These are phyloP conservation scores for Leptodontidium sp. DNA, from an alignment of 2,329 filamentous ascomycete species.

Conservation along the genomic window DNA sequence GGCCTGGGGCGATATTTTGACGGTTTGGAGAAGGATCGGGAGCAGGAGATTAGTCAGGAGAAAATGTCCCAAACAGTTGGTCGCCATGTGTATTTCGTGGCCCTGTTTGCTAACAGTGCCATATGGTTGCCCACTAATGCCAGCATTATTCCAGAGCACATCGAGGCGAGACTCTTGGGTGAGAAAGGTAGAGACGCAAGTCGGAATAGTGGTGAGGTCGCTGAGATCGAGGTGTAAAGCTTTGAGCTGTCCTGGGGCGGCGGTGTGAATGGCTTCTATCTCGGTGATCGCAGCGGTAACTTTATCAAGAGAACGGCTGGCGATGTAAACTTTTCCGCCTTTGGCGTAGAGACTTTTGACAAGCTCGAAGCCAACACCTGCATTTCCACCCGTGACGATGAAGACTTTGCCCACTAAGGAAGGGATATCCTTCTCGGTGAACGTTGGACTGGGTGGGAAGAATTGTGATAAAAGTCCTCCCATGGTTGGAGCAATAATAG, in stretches of 20 bases:
- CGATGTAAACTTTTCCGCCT: slow-evolving; percentile 53
- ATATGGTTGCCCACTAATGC: slow-evolving; percentile 46
- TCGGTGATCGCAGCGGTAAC: slow-evolving; percentile 41
- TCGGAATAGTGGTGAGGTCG: slow-evolving; percentile 50
- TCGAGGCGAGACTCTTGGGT: slow-evolving; percentile 49
- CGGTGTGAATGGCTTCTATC: slow-evolving; percentile 48
- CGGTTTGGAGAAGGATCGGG: slow-evolving; percentile 30
- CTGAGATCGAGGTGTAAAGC: slow-evolving; percentile 50
- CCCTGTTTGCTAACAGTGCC: slow-evolving; percentile 44
- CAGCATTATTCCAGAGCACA: slow-evolving; percentile 52
- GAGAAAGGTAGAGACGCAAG: slow-evolving; percentile 47
- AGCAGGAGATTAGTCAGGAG: slow-evolving; percentile 49
- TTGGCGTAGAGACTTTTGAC: slow-evolving; percentile 50
- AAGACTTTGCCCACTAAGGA: slow-evolving; percentile 50
- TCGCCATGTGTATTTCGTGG: slow-evolving; percentile 48
- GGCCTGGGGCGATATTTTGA: slow-evolving; percentile 15
- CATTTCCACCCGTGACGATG: slow-evolving; percentile 52
- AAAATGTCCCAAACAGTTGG: slow-evolving; percentile 49
- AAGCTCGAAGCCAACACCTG: slow-evolving; percentile 49
- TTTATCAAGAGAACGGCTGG: slow-evolving; percentile 50
- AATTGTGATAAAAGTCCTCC: slow-evolving; percentile 31
- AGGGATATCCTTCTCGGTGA: slow-evolving; percentile 52
- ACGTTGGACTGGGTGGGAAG: slow-evolving; percentile 49
- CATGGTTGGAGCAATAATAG: slow-evolving; percentile 6
- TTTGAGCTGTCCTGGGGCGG: slow-evolving; percentile 44